Base-by-base conservation (phyloP, 257 asterid species). In the Leonotis leonurus region DNA sequence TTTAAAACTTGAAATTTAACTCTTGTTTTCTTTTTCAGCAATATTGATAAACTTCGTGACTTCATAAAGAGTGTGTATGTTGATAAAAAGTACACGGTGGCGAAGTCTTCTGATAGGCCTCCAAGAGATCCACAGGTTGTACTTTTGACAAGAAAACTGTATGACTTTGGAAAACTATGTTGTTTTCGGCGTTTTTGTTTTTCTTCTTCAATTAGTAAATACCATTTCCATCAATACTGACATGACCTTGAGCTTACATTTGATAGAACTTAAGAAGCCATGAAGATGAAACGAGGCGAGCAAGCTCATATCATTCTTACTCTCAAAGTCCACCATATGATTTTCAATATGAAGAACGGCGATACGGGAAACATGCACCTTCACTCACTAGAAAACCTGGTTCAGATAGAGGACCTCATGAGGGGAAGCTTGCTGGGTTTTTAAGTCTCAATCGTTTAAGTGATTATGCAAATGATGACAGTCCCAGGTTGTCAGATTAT, bases 291-390 rank as follows among this genome's bases (percentile, higher is more conserved):
- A 75, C 71, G 22, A 86, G 97, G 82, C 78, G 97, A 65, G 97
- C 98, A 70, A 92, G 95, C 78, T 92, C 98, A 40, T 92, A 88
- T 70, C 98, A 92, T 76, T 92, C 98, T 64, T 88, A 70, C 77
- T 92, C 98, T 54, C 98, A 88, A 80, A 92, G 98, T 71, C 98
- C 98, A 3, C 97, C 98, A 8, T 88, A 92, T 80, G 98, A 92
- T 81, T 92, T 88, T 73, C 96, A 92, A 65, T 92, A 92, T 70
- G 98, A 92, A 81, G 95, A 92, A 75, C 82, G 96, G 32, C 85
- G 81, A 41, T 86, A 84, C 60, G 97, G 98, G 71, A 92, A 79
- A 62, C 85, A 73, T 62, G 83, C 86, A 29, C 84, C 87, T 46
- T 68, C 68, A 43, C 90, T 86, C 45, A 76, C 88, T 49, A 83